Evolutionary conservation across 805 yeast genomes (phyloP).

Genomic region (Lipomyces yamadae): DNA sequence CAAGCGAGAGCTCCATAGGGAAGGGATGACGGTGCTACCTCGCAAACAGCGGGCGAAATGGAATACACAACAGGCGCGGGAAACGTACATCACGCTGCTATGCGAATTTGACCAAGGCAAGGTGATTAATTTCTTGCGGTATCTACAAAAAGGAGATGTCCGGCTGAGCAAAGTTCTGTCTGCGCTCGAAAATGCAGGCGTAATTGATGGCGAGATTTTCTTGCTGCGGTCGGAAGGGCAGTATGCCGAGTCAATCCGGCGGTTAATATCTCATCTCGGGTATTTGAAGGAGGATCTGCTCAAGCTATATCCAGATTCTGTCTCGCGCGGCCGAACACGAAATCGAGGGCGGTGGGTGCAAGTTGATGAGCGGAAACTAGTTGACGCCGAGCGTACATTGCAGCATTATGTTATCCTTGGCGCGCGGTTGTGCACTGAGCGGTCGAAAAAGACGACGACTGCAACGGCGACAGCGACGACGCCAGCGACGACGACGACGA

Average conservation of each 20-base stretch:
- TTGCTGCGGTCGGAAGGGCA: constrained; percentile 36
- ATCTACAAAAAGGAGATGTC: constrained; percentile 35
- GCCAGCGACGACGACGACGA: background rate
- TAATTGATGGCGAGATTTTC: constrained; percentile 37
- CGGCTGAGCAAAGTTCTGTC: constrained; percentile 33
- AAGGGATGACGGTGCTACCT: constrained; percentile 12
- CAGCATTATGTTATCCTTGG: constrained; percentile 37
- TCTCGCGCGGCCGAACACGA: constrained; percentile 27
- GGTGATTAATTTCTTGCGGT: constrained; percentile 33
- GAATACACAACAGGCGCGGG: constrained; percentile 38
- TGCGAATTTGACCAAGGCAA: constrained; percentile 33
- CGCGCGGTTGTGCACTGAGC: constrained; percentile 34
- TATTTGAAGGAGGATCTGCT: constrained; percentile 21
- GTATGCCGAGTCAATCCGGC: constrained; percentile 32
- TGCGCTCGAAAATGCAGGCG: constrained; percentile 34
- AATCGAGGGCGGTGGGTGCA: constrained; percentile 32
- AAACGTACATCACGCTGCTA: constrained; percentile 35
- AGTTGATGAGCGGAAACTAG: constrained; percentile 32
- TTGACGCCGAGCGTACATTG: constrained; percentile 24
- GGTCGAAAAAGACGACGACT: constrained; percentile 18
- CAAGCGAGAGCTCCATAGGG: constrained; percentile 22
- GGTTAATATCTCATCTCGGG: constrained; percentile 27
- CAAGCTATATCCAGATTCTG: constrained; percentile 29
- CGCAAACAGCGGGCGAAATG: constrained; percentile 28
- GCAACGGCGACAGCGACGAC: background rate